A percentile compares a stretch with the other conserved stretches of the same genome.
phyloP scores from a whole-genome alignment of 768 basidiomycete genomes.

The Coprinopsis strossmayeri region DNA sequence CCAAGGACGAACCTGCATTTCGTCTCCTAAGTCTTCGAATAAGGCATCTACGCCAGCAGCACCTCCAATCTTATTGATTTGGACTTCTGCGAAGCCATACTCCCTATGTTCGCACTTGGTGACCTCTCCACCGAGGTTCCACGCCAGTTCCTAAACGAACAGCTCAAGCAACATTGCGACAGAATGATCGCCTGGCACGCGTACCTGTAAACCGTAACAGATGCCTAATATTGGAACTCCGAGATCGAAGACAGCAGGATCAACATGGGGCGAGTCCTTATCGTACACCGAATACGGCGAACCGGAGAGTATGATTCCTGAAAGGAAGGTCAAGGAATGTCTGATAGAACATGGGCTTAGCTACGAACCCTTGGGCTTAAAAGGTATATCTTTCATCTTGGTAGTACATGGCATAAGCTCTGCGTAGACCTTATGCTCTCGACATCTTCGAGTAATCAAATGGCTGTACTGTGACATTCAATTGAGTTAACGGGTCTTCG shows the following conservation, averaged over 20 bases:
- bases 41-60: slow-evolving; percentile 57
- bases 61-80: slow-evolving; percentile 58
- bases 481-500: slow-evolving; percentile 1
- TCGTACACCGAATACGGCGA: slow-evolving; percentile 99
- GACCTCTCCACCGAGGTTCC: slow-evolving; percentile 79
- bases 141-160: slow-evolving; percentile 77
- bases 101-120: slow-evolving; percentile 87
- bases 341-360: background rate
- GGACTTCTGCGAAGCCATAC: slow-evolving; percentile 86
- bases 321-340: slow-evolving; percentile 3
- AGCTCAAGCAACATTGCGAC: background rate
- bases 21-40: slow-evolving; percentile 82
- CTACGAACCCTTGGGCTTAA: slow-evolving; percentile 84
- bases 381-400: slow-evolving; percentile 77
- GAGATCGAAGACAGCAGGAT: slow-evolving; percentile 82
- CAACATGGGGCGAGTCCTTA: slow-evolving; percentile 85
- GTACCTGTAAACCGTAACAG: slow-evolving; percentile 92
- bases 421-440: slow-evolving; percentile 95
- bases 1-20: slow-evolving; percentile 64
- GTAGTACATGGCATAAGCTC: slow-evolving; percentile 97
- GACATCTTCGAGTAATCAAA: slow-evolving; percentile 94
- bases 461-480: slow-evolving; percentile 74
- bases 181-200: slow-evolving; percentile 12
- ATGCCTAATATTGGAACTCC: slow-evolving; percentile 93
- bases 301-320: slow-evolving; percentile 92